A percentile compares a stretch with the other conserved stretches of the same genome.
These are phyloP conservation scores for Plasmodium berghei DNA, from an alignment of 169 alveolate genomes.

Conservation along the genomic window DNA sequence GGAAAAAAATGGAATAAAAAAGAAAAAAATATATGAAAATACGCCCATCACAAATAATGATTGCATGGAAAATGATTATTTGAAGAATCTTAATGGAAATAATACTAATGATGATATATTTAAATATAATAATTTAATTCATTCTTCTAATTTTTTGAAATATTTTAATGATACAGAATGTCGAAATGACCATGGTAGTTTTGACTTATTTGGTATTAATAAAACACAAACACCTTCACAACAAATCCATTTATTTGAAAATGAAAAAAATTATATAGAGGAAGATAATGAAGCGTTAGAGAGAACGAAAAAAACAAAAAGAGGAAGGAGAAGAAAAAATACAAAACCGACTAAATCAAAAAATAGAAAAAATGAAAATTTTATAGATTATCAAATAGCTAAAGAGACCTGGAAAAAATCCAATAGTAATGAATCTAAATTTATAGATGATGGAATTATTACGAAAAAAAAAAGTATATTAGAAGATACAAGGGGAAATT, in stretches of 20 bases:
- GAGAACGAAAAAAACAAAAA: not conserved
- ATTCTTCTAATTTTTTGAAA: slow-evolving; percentile 10
- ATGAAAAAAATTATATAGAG: not conserved
- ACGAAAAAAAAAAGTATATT: not conserved
- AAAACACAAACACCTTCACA: not conserved
- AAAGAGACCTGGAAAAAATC: not conserved
- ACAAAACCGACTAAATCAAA: not conserved
- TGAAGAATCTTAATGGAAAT: not conserved
- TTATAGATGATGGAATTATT: not conserved
- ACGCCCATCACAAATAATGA: not conserved
- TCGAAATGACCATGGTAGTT: slow-evolving; percentile 6
- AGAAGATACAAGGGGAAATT: slow-evolving; percentile 1
- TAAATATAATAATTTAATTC: not conserved
- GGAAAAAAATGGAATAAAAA: not conserved
- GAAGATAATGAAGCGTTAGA: not conserved
- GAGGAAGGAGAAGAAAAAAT: not conserved
- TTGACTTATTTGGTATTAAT: slow-evolving; percentile 34
- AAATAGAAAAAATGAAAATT: not conserved
- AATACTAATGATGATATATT: not conserved
- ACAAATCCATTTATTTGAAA: not conserved
- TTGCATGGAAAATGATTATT: not conserved
- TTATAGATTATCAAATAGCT: not conserved
- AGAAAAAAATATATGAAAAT: not conserved
- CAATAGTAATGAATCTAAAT: not conserved
- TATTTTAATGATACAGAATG: slow-evolving; percentile 8